Percentiles rank a stretch among this genome's conserved stretches.
Conservation (phyloP, 768 basidiomycete species). For the Suillus sp. region DNA sequence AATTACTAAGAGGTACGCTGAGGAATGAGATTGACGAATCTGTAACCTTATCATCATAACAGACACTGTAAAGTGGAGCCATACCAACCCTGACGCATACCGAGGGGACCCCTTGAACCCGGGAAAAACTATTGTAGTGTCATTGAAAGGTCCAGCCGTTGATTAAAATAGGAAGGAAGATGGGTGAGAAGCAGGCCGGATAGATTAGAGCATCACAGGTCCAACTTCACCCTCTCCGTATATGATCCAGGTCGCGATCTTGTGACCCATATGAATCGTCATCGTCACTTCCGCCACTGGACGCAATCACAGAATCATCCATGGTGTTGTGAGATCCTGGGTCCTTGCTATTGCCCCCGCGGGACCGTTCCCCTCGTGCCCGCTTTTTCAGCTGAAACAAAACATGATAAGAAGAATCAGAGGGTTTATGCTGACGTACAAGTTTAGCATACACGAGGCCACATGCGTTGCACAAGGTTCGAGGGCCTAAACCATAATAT, state of each 20-base stretch:
- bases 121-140: constrained; percentile 4
- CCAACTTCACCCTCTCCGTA: constrained; percentile 32
- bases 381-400: constrained; percentile 34
- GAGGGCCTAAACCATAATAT: constrained; percentile 55
- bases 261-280: constrained; percentile 38
- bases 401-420: constrained; percentile 24
- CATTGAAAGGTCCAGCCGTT: constrained; percentile 15
- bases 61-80: not conserved
- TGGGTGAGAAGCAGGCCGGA: constrained; percentile 17
- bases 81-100: not conserved
- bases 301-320: constrained; percentile 28
- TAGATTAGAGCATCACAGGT: constrained; percentile 24
- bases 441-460: constrained; percentile 87
- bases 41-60: constrained; percentile 9
- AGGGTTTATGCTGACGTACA: constrained; percentile 47
- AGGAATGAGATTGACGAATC: constrained; percentile 7
- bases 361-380: constrained; percentile 37
- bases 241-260: constrained; percentile 38
- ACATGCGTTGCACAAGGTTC: constrained; percentile 85
- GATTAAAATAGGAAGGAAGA: constrained; percentile 24
- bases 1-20: constrained; percentile 4
- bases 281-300: constrained; percentile 37
- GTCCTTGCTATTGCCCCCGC: constrained; percentile 27
- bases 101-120: not conserved
- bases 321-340: constrained; percentile 32